Evolutionary conservation across 1,284 basidiomycete genomes (phyloP), one percentile per base, ranked within the genome.

Genomic region (Ustilago sp.): DNA sequence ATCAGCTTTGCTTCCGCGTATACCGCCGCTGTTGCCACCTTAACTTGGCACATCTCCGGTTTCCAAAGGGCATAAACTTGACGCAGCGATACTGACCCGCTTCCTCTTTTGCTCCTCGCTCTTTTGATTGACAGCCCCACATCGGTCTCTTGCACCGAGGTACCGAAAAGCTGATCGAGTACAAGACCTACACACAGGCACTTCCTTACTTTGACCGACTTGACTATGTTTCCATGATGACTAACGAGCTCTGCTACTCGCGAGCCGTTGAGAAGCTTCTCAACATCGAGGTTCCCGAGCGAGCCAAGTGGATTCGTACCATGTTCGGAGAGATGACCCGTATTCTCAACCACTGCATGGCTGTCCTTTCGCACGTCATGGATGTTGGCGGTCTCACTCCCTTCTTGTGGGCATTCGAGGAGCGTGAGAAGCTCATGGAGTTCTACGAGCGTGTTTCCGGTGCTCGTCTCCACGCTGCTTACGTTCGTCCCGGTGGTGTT

Each of bases 371-470:
- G 34, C 94, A 97, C 88, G 71, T 81, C 67, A 86, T 86, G 84
- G 84, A 86, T 55, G 96, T 99, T 74, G 97, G 96, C 86, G 96
- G 94, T 74, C 90, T 99, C 8, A 99, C 97, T 1, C 97, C 96
- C 54, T 99, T 98, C 92, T 89, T 99, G 45, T 99, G 95, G 95
- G 97, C 95, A 84, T 98, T 99, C 89, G 96, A 99, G 88, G 96
- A 99, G 88, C 94, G 96, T 78, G 96, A 99, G 88, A 98, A 99
- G 89, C 91, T 99, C 79, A 98, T 98, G 96, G 96, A 99, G 87
- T 99, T 99, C 88, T 98, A 99, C 88, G 96, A 99, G 88, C 94
- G 96, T 67, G 95, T 99, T 39, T 98, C 95, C 9, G 96, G 96
- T 80, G 96, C 96, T 2, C 94, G 96, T 71, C 90, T 99, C 84